These are phyloP conservation scores for Xylaria sp. DNA, from an alignment of 495 filamentous ascomycete genomes.

Conservation along the genomic window DNA sequence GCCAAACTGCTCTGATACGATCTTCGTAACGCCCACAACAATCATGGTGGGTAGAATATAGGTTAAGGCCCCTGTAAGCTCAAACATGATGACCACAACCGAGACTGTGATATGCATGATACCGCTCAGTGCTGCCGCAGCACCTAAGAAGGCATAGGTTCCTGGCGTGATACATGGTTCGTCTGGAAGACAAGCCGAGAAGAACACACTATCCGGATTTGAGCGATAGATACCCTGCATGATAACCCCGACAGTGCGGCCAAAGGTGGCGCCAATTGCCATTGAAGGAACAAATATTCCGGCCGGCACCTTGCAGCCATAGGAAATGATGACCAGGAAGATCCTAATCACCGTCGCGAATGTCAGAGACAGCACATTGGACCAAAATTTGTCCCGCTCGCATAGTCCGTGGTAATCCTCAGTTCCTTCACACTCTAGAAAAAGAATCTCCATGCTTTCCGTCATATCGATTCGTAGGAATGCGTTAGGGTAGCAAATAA, in stretches of 20 bases:
- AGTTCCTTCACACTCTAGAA: conserved; percentile 90
- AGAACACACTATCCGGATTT: conserved; percentile 81
- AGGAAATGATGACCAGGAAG: conserved; percentile 92
- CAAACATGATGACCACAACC: conserved; percentile 98
- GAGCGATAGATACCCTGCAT: conserved; percentile 89
- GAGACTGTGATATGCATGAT: conserved; percentile 98
- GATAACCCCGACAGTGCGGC: conserved; percentile 90
- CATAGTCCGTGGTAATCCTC: conserved; percentile 94
- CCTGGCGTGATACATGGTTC: conserved; percentile 97
- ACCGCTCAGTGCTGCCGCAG: conserved; percentile 92
- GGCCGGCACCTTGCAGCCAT: conserved; percentile 97
- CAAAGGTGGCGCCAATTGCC: conserved; percentile 95
- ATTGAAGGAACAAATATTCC: conserved; percentile 98
- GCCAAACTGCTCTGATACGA: conserved; percentile 87
- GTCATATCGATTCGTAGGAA: conserved; percentile 99
- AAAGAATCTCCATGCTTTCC: conserved; percentile 97
- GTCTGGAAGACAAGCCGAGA: conserved; percentile 85
- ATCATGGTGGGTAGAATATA: conserved; percentile 99
- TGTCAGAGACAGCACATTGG: conserved; percentile 79
- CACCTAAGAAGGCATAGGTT: conserved; percentile 94
- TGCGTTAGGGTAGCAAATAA: conserved; percentile 95
- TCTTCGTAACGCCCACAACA: conserved; percentile 96
- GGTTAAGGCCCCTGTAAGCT: conserved; percentile 90
- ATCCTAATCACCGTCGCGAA: conserved; percentile 82
- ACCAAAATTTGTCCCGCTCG: conserved; percentile 77